Evolutionary conservation across 345 rosid genomes (phyloP).

Genomic region (Populus simonii): DNA sequence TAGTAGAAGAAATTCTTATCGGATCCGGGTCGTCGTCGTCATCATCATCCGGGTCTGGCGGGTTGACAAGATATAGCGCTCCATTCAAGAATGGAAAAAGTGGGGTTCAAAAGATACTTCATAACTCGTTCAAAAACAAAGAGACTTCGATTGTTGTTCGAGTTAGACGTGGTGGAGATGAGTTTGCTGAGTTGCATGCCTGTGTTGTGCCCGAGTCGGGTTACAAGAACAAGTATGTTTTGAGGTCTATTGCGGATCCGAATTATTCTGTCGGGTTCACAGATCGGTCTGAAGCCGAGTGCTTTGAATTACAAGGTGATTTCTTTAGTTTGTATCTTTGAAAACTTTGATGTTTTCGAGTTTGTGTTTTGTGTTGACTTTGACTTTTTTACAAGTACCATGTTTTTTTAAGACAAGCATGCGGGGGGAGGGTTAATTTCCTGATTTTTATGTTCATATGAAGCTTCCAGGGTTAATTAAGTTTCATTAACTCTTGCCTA

Average conservation of each 20-base stretch:
- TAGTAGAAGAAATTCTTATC: slow-evolving; percentile 80
- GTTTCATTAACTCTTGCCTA: no score
- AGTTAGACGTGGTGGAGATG: slow-evolving; percentile 68
- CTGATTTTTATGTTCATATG: background rate
- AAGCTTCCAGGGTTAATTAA: background rate
- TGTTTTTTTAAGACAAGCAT: background rate
- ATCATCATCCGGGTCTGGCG: slow-evolving; percentile 24
- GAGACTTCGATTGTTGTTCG: slow-evolving; percentile 75
- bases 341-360: background rate
- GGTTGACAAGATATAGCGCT: slow-evolving; percentile 30
- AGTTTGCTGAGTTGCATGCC: slow-evolving; percentile 72
- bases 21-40: slow-evolving; percentile 46
- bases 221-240: slow-evolving; percentile 63
- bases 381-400: background rate
- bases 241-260: slow-evolving; percentile 84
- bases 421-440: background rate
- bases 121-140: slow-evolving; percentile 59
- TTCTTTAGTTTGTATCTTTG: background rate
- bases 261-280: slow-evolving; percentile 84
- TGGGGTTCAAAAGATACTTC: slow-evolving; percentile 78
- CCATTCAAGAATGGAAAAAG: slow-evolving; percentile 85
- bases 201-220: slow-evolving; percentile 87
- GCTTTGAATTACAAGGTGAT: slow-evolving; percentile 85
- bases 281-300: slow-evolving; percentile 81
- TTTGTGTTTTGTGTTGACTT: background rate